These are phyloP conservation scores for Suillus clintonianus DNA, from an alignment of 768 basidiomycete species.

Conservation along the genomic window DNA sequence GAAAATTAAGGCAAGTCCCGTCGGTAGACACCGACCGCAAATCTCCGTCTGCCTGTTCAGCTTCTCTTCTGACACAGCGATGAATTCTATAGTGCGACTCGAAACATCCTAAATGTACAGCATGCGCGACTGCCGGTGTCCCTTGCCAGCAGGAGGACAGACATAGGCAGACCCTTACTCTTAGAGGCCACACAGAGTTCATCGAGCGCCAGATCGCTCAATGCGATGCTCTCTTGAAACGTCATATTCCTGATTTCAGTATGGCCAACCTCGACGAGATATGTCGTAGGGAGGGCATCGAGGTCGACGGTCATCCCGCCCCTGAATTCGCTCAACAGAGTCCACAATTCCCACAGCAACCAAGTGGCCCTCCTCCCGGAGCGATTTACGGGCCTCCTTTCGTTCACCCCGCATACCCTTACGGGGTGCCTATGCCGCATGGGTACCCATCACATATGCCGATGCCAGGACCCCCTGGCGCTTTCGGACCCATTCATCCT, in stretches of 20 bases:
- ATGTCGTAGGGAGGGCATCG: conserved; percentile 67
- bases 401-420: conserved; percentile 49
- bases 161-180: conserved; percentile 84
- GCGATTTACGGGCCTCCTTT: conserved; percentile 35
- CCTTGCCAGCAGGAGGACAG: conserved; percentile 87
- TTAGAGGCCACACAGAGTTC: conserved; percentile 80
- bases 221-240: conserved; percentile 78
- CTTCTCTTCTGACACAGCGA: conserved; percentile 29
- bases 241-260: conserved; percentile 66
- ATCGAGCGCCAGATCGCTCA: conserved; percentile 80
- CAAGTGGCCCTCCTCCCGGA: conserved; percentile 24
- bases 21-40: conserved; percentile 78
- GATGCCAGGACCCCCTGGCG: conserved; percentile 41
- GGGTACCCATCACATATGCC: conserved; percentile 44
- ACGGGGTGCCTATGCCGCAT: conserved; percentile 41
- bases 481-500: conserved; percentile 60
- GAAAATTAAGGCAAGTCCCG: conserved; percentile 90
- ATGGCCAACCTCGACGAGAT: conserved; percentile 67
- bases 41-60: conserved; percentile 59
- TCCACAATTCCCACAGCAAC: conserved; percentile 35
- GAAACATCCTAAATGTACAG: conserved; percentile 84
- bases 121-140: conserved; percentile 79
- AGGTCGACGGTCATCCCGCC: conserved; percentile 34
- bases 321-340: conserved; percentile 33
- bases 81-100: conserved; percentile 74